These are phyloP conservation scores for Cadophora sp. DNA, from an alignment of 2,329 filamentous ascomycete genomes.

Conservation along the genomic window DNA sequence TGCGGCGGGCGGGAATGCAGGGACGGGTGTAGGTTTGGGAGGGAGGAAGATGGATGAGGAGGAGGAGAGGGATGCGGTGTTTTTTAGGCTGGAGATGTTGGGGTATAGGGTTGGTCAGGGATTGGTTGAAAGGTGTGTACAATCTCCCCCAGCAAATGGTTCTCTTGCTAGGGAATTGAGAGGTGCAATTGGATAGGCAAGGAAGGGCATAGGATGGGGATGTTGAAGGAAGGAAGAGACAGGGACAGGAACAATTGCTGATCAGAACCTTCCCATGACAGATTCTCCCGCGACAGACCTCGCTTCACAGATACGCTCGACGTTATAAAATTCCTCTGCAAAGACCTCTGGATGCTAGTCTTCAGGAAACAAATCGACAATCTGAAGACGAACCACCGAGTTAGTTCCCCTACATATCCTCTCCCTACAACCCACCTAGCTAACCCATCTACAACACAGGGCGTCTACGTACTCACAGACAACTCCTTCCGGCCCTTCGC, in stretches of 20 bases:
- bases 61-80: slow-evolving; percentile 83
- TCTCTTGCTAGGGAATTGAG: slow-evolving; percentile 10
- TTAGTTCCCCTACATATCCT: slow-evolving; percentile 49
- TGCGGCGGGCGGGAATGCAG: slow-evolving; percentile 35
- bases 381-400: slow-evolving; percentile 95
- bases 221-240: not conserved
- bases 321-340: slow-evolving; percentile 98
- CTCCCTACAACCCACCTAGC: not conserved
- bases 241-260: not conserved
- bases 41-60: slow-evolving; percentile 69
- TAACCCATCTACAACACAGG: slow-evolving; percentile 54
- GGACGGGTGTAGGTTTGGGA: slow-evolving; percentile 65
- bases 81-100: slow-evolving; percentile 80
- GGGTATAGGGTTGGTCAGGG: slow-evolving; percentile 94
- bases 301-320: slow-evolving; percentile 92
- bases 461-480: slow-evolving; percentile 95
- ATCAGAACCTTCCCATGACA: slow-evolving; percentile 45
- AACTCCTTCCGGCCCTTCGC: slow-evolving; percentile 87
- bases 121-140: slow-evolving; percentile 80
- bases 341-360: slow-evolving; percentile 93
- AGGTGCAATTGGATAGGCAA: not conserved
- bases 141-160: not conserved
- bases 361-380: slow-evolving; percentile 99
- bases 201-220: not conserved
- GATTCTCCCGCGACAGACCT: slow-evolving; percentile 82